A percentile compares a stretch with the other conserved stretches of the same genome.
Evolutionary conservation across 805 yeast species (phyloP).

Genomic region (Pichia kluyveri): DNA sequence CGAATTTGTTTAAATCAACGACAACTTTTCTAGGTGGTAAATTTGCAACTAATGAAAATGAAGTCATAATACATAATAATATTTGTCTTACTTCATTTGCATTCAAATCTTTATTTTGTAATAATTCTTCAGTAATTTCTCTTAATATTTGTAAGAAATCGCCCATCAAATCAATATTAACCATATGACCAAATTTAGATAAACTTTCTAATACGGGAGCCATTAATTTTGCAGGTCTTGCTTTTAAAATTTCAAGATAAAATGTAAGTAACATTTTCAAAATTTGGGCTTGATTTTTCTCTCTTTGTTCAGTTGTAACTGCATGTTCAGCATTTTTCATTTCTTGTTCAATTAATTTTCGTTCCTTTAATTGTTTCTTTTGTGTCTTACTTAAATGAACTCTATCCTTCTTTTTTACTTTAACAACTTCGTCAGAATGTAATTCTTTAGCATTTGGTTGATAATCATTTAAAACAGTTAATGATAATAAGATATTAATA

Average conservation of each 20-base stretch:
- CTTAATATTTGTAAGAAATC: constrained; percentile 85
- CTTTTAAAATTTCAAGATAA: constrained; percentile 69
- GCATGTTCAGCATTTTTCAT: constrained; percentile 80
- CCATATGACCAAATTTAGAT: constrained; percentile 84
- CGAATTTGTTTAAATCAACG: constrained; percentile 74
- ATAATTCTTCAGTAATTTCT: constrained; percentile 56
- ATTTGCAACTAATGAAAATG: constrained; percentile 76
- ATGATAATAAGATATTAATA: constrained; percentile 59
- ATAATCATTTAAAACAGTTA: constrained; percentile 59
- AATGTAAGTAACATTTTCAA: constrained; percentile 62
- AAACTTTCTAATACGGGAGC: constrained; percentile 89
- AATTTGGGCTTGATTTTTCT: constrained; percentile 74
- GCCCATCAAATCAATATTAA: constrained; percentile 86
- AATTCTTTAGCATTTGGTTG: constrained; percentile 50
- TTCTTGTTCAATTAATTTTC: constrained; percentile 82
- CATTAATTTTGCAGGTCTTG: constrained; percentile 54
- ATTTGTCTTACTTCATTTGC: constrained; percentile 57
- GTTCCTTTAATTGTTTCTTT: constrained; percentile 78
- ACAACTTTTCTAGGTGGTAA: constrained; percentile 65
- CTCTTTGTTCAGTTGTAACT: constrained; percentile 81
- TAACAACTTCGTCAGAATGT: constrained; percentile 35
- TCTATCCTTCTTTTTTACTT: constrained; percentile 75
- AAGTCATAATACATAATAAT: constrained; percentile 76
- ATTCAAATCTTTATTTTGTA: constrained; percentile 34
- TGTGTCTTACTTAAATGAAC: constrained; percentile 88